Evolutionary conservation across 2,329 filamentous ascomycete species (phyloP).

Genomic region (Huntiella abstrusa): DNA sequence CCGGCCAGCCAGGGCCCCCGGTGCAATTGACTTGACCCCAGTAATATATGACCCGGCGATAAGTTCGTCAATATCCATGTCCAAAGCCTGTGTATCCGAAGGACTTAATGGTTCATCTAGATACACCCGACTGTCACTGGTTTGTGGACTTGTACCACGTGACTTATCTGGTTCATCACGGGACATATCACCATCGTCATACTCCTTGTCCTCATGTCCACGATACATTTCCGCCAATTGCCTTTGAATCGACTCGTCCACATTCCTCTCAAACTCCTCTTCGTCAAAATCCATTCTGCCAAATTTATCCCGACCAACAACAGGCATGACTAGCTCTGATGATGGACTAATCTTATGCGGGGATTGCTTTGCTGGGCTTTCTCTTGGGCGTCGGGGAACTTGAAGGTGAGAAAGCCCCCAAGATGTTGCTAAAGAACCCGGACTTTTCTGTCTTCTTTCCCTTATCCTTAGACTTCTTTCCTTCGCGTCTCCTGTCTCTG

Average conservation of each 20-base stretch:
- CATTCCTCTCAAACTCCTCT: not conserved
- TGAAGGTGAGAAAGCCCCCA: too few relatives aligned
- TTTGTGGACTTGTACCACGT: not conserved
- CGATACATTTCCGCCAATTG: not conserved
- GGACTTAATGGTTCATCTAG: constrained; percentile 1
- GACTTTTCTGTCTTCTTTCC: too few relatives aligned
- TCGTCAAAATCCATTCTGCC: not conserved
- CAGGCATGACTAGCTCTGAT: too few relatives aligned
- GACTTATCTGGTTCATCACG: not conserved
- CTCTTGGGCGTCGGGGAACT: too few relatives aligned
- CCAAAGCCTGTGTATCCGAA: constrained; percentile 5
- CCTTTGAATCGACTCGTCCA: not conserved
- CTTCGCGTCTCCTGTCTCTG: too few relatives aligned
- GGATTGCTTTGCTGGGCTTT: too few relatives aligned
- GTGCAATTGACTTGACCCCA: not conserved
- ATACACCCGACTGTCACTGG: not conserved
- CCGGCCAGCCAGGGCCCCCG: not conserved
- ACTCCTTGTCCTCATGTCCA: not conserved
- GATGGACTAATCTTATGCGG: too few relatives aligned
- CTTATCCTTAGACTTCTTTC: too few relatives aligned
- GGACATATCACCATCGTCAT: not conserved
- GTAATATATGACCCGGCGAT: constrained; percentile 4
- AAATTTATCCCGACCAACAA: too few relatives aligned
- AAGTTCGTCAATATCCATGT: constrained; percentile 9
- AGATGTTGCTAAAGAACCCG: too few relatives aligned